phyloP scores from a whole-genome alignment of 306 rosid genomes.

The Cyclanthera cordifolia region DNA sequence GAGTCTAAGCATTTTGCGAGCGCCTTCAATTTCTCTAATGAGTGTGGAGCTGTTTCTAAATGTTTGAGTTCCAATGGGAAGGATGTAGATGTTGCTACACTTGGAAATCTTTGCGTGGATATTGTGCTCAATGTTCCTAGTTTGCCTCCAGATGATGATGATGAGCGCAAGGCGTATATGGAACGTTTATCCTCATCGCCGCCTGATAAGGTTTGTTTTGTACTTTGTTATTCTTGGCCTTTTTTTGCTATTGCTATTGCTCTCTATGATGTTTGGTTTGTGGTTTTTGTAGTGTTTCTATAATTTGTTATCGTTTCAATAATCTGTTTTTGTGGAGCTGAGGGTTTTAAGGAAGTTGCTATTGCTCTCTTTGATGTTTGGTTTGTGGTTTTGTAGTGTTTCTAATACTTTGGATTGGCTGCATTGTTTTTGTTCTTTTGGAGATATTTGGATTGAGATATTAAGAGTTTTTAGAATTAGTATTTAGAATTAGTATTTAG shows the following conservation, averaged over 20 bases:
- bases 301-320: neutral
- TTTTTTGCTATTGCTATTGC: neutral
- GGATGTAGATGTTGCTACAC: constrained; percentile 59
- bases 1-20: constrained; percentile 9
- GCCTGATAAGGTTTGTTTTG: constrained; percentile 51
- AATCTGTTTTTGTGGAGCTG: neutral
- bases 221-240: neutral
- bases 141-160: constrained; percentile 47
- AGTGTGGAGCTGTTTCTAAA: constrained; percentile 18
- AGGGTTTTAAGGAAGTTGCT: neutral
- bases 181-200: constrained; percentile 61
- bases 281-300: neutral
- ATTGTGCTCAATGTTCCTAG: constrained; percentile 76
- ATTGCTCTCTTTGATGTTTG: neutral
- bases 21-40: constrained; percentile 13
- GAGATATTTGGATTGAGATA: too few relatives aligned
- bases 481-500: too few relatives aligned
- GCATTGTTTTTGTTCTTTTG: neutral
- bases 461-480: too few relatives aligned
- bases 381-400: neutral
- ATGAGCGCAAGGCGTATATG: constrained; percentile 62
- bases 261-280: neutral
- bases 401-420: neutral
- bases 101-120: constrained; percentile 86
- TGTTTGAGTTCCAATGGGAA: constrained; percentile 26